Evolutionary conservation across 2,329 filamentous ascomycete genomes (phyloP).

Genomic region (Immersiporthe knoxdaviesiana): DNA sequence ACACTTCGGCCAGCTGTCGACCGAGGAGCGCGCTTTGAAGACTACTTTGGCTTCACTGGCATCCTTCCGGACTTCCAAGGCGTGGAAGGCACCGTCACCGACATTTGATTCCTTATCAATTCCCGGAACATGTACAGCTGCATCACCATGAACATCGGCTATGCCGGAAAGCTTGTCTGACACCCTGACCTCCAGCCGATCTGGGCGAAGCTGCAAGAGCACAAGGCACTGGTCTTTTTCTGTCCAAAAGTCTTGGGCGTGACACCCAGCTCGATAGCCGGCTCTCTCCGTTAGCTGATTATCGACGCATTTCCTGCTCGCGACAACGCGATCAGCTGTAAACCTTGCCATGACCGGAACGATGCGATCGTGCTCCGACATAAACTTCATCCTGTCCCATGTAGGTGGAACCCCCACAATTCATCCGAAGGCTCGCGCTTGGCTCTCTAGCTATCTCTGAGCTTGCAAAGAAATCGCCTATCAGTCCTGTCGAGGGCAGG

Average conservation of each 20-base stretch:
- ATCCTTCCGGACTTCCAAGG: constrained; percentile 35
- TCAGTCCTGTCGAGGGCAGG: constrained; percentile 24
- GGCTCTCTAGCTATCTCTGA: constrained; percentile 18
- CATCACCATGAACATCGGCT: no score
- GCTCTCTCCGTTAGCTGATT: constrained; percentile 34
- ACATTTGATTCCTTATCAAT: constrained; percentile 30
- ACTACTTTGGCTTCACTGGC: constrained; percentile 34
- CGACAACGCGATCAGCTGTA: constrained; percentile 46
- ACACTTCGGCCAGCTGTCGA: constrained; percentile 14
- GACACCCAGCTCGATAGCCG: constrained; percentile 22
- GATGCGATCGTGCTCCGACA: constrained; percentile 36
- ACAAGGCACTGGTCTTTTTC: constrained; percentile 34
- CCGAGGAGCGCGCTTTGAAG: constrained; percentile 1
- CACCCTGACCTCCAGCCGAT: constrained; percentile 34
- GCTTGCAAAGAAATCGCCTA: constrained; percentile 4
- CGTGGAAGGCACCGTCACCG: constrained; percentile 32
- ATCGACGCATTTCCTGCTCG: constrained; percentile 45
- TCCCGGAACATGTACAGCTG: no score
- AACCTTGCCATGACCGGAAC: constrained; percentile 44
- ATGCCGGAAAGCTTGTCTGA: constrained; percentile 25
- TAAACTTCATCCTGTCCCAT: constrained; percentile 50
- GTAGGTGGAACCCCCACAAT: constrained; percentile 49
- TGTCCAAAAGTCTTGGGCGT: constrained; percentile 31
- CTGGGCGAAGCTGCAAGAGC: constrained; percentile 33
- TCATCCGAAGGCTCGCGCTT: constrained; percentile 37